Conservation (phyloP, 805 yeast species). For the Phaffomyces antillensis region DNA sequence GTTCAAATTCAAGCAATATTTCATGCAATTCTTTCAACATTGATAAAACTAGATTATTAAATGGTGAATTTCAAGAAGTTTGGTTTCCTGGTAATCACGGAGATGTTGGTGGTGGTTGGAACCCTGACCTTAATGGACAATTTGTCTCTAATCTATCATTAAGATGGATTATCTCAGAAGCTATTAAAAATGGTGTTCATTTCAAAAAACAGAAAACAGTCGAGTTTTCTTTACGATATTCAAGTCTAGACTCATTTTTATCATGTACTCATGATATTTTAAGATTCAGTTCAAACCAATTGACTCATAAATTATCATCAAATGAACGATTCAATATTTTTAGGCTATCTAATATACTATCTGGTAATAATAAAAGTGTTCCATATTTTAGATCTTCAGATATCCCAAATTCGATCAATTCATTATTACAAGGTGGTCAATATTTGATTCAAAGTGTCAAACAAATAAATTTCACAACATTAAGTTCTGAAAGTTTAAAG, state of each 20-base stretch:
- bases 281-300: slow-evolving; percentile 18
- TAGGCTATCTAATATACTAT: slow-evolving; percentile 2
- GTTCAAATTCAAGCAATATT: neutral
- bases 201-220: slow-evolving; percentile 36
- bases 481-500: slow-evolving; percentile 2
- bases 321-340: slow-evolving; percentile 8
- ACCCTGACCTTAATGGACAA: slow-evolving; percentile 37
- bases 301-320: slow-evolving; percentile 10
- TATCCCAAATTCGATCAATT: slow-evolving; percentile 5
- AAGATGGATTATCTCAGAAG: slow-evolving; percentile 55
- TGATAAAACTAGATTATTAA: slow-evolving; percentile 20
- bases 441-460: slow-evolving; percentile 12
- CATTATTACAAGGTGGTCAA: slow-evolving; percentile 13
- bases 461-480: slow-evolving; percentile 7
- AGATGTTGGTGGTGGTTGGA: slow-evolving; percentile 68
- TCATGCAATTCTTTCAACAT: slow-evolving; percentile 8
- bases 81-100: slow-evolving; percentile 71
- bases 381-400: slow-evolving; percentile 19
- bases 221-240: slow-evolving; percentile 33
- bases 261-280: slow-evolving; percentile 48
- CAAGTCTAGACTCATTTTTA: slow-evolving; percentile 35
- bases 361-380: slow-evolving; percentile 1
- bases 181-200: slow-evolving; percentile 41
- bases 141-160: slow-evolving; percentile 43
- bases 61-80: slow-evolving; percentile 39